Percentiles rank a stretch among this genome's conserved stretches.
These are phyloP conservation scores for Leucocoprinus birnbaumii DNA, from an alignment of 768 basidiomycete species.

Conservation along the genomic window DNA sequence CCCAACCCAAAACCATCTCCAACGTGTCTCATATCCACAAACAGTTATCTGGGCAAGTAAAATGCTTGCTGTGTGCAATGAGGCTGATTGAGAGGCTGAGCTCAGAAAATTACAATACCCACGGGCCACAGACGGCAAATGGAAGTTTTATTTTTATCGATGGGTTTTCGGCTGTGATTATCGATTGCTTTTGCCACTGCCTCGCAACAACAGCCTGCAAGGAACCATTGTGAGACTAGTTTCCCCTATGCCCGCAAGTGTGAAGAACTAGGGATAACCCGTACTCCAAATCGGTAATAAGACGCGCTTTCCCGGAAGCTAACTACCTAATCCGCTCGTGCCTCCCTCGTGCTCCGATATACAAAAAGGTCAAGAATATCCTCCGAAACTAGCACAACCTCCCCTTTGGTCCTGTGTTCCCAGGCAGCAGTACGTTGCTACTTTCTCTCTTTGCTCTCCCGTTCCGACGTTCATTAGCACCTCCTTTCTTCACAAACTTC, in stretches of 20 bases:
- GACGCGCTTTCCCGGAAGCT: constrained; percentile 2
- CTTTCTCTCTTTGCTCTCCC: neutral
- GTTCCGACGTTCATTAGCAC: constrained; percentile 5
- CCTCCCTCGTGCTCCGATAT: constrained; percentile 9
- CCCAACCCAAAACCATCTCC: constrained; percentile 1
- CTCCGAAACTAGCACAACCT: neutral
- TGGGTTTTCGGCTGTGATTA: constrained; percentile 11
- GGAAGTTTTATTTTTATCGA: constrained; percentile 9
- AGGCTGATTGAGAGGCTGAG: neutral
- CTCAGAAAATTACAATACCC: neutral
- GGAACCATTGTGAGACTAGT: constrained; percentile 3
- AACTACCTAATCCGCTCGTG: constrained; percentile 11
- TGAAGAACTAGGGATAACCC: constrained; percentile 8
- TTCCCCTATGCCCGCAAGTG: constrained; percentile 12
- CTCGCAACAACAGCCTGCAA: constrained; percentile 6
- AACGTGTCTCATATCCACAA: constrained; percentile 10
- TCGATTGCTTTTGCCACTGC: constrained; percentile 3
- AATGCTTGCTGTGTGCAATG: neutral
- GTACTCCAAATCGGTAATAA: constrained; percentile 7
- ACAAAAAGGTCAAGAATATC: constrained; percentile 9
- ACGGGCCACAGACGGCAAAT: neutral
- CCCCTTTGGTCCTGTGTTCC: neutral
- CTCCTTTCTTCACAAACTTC: neutral
- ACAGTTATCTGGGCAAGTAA: constrained; percentile 1
- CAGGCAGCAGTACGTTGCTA: constrained; percentile 9